Evolutionary conservation across 1,284 basidiomycete species (phyloP).

Genomic region (Melampsora larici-populina): DNA sequence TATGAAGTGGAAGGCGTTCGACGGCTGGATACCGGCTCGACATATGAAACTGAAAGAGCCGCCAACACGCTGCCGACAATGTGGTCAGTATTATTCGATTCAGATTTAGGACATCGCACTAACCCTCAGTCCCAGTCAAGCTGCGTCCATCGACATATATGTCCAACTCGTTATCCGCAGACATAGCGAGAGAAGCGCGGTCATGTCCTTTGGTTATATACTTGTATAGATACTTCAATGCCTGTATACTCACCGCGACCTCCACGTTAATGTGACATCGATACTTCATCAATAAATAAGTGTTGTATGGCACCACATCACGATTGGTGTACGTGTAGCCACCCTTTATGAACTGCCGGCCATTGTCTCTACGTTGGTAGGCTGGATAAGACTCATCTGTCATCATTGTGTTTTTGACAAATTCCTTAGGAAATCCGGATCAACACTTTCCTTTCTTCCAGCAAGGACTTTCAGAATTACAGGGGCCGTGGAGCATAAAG

Average conservation of each 20-base stretch:
- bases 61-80: no score
- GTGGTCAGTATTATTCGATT: no score
- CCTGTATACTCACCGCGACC: constrained; percentile 51
- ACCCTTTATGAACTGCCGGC: constrained; percentile 9
- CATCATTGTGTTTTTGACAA: constrained; percentile 53
- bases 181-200: no score
- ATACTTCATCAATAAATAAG: constrained; percentile 52
- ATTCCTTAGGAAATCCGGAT: constrained; percentile 57
- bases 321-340: constrained; percentile 48
- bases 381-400: constrained; percentile 56
- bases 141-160: constrained; percentile 55
- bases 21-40: no score
- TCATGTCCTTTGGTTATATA: constrained; percentile 60
- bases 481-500: constrained; percentile 59
- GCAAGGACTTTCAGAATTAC: constrained; percentile 54
- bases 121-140: no score
- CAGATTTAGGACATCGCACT: no score
- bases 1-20: no score
- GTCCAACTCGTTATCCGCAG: constrained; percentile 52
- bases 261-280: constrained; percentile 61
- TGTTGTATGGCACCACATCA: constrained; percentile 56
- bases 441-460: constrained; percentile 56
- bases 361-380: constrained; percentile 42
- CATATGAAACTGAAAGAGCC: no score
- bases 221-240: constrained; percentile 59